Evolutionary conservation across 805 yeast genomes (phyloP).

Genomic region (Blastobotrys attinorum): DNA sequence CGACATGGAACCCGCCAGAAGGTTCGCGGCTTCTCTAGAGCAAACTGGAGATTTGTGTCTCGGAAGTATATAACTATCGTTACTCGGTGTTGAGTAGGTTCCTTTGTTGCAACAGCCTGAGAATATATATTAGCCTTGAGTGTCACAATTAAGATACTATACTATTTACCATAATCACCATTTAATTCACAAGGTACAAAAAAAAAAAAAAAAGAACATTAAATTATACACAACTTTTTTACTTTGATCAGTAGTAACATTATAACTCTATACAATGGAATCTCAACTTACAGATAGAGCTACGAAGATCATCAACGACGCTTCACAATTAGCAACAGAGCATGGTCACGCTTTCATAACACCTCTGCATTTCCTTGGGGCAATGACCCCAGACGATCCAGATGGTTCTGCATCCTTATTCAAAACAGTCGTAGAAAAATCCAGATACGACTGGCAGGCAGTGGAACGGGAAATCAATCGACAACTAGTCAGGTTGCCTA

Average conservation of each 20-base stretch:
- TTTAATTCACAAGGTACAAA: no score
- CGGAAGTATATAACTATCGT: no score
- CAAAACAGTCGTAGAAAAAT: constrained; percentile 76
- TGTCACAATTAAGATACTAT: no score
- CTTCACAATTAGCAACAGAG: constrained; percentile 75
- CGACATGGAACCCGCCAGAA: background rate
- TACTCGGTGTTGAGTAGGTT: no score
- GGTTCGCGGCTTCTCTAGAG: background rate
- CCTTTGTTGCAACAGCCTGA: no score
- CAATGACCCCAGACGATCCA: constrained; percentile 67
- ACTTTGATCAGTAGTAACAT: no score
- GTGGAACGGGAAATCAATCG: constrained; percentile 76
- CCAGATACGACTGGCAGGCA: constrained; percentile 76
- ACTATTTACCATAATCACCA: no score
- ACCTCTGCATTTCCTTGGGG: constrained; percentile 89
- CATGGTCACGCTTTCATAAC: constrained; percentile 73
- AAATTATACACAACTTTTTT: no score
- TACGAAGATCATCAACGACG: constrained; percentile 66
- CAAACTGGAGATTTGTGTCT: no score
- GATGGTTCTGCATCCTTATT: constrained; percentile 53
- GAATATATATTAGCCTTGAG: no score
- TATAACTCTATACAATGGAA: no score
- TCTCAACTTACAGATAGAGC: constrained; percentile 89
- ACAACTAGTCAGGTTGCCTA: constrained; percentile 74
- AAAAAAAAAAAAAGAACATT: no score